Conservation (phyloP, 1,284 basidiomycete species). For the Trichosporon coremiiforme region DNA sequence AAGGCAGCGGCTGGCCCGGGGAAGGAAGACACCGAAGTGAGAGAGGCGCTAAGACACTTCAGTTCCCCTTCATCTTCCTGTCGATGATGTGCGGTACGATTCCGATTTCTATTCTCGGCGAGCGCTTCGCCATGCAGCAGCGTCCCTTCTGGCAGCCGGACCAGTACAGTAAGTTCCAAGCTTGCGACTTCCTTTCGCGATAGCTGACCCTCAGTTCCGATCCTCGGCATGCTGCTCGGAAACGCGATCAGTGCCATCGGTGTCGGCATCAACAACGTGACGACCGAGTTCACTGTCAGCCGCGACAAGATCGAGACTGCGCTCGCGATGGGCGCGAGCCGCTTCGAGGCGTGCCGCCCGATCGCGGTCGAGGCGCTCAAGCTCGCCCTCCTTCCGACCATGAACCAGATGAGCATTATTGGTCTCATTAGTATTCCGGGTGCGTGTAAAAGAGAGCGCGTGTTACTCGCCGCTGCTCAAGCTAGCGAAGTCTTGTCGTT, state of each 20-base stretch:
- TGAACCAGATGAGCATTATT: conserved; percentile 85
- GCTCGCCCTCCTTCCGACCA: conserved; percentile 72
- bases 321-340: conserved; percentile 75
- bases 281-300: conserved; percentile 63
- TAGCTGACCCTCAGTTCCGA: conserved; percentile 64
- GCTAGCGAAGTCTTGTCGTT: too few species aligned
- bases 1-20: too few species aligned
- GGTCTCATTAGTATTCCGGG: conserved; percentile 67
- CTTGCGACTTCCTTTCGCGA: neutral
- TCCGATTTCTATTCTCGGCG: conserved; percentile 75
- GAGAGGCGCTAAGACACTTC: too few species aligned
- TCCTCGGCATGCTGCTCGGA: conserved; percentile 85
- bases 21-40: neutral
- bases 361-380: conserved; percentile 74
- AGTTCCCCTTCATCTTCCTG: conserved; percentile 71
- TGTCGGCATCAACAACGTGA: conserved; percentile 62
- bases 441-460: too few species aligned
- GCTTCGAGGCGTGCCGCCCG: conserved; percentile 76
- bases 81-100: conserved; percentile 74
- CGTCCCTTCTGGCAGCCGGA: conserved; percentile 77
- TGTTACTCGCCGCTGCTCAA: too few species aligned
- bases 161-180: conserved; percentile 67
- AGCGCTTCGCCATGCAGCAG: conserved; percentile 73
- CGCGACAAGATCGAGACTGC: conserved; percentile 78
- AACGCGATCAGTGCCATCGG: conserved; percentile 74